A percentile compares a stretch with the other conserved stretches of the same genome.
Conservation (phyloP, 129 eudicot species). For the Tagetes patula region DNA sequence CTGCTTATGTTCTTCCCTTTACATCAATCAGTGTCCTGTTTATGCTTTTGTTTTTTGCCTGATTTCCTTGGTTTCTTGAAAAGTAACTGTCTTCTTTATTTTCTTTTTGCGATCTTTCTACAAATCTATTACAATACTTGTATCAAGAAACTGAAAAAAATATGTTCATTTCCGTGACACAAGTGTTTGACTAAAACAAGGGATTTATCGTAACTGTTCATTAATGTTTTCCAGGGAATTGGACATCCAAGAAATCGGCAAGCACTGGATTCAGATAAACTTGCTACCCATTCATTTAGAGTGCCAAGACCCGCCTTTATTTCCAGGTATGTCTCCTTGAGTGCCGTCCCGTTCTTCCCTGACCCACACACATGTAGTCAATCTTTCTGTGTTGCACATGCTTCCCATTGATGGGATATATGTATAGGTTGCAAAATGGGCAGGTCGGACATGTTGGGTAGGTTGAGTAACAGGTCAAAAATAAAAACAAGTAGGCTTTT, state of each 20-base stretch:
- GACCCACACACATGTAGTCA: slow-evolving; percentile 5
- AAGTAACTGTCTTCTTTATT: background rate
- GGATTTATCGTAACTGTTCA: background rate
- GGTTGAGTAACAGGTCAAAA: background rate
- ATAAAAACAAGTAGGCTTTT: background rate
- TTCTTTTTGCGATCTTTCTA: slow-evolving; percentile 16
- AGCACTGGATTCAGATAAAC: slow-evolving; percentile 61
- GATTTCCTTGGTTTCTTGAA: slow-evolving; percentile 10
- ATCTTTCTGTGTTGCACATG: background rate
- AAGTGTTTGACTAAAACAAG: background rate
- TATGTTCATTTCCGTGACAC: background rate
- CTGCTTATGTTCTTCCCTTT: slow-evolving; percentile 11
- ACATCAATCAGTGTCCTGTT: background rate
- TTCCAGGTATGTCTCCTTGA: slow-evolving; percentile 58
- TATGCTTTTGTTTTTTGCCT: slow-evolving; percentile 12
- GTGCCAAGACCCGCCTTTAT: slow-evolving; percentile 64
- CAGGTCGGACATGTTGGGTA: background rate
- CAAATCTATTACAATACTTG: background rate
- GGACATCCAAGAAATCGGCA: slow-evolving; percentile 64
- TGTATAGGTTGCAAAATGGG: background rate
- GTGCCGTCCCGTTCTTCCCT: background rate
- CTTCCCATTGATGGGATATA: background rate
- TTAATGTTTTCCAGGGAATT: slow-evolving; percentile 49
- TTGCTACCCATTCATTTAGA: slow-evolving; percentile 84
- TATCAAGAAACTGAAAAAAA: slow-evolving; percentile 6